phyloP scores from a whole-genome alignment of 108 stramenopile genomes.

The Nitzschia sp. region DNA sequence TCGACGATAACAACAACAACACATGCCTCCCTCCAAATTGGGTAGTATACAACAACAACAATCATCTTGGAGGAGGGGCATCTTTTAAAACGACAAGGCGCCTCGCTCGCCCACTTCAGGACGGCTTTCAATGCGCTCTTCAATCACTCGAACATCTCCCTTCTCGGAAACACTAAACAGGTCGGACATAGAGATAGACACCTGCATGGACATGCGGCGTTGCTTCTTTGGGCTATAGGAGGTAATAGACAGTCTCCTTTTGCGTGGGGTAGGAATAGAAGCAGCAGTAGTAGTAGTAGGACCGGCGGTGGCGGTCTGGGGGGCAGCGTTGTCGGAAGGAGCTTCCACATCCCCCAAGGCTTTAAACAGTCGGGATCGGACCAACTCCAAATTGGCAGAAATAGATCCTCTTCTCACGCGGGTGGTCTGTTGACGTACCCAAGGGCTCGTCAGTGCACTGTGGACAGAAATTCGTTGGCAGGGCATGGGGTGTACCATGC shows the following conservation, averaged over 20 bases:
- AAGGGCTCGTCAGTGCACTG: constrained; percentile 59
- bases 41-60: no score
- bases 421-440: constrained; percentile 54
- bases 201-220: constrained; percentile 7
- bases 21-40: no score
- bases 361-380: constrained; percentile 26
- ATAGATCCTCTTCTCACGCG: constrained; percentile 37
- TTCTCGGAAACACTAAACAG: constrained; percentile 18
- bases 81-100: no score
- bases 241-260: constrained; percentile 14
- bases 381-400: constrained; percentile 40
- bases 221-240: constrained; percentile 20
- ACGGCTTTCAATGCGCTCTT: constrained; percentile 33
- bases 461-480: constrained; percentile 54
- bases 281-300: no score
- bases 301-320: no score
- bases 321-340: background rate
- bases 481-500: constrained; percentile 72
- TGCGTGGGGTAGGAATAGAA: background rate
- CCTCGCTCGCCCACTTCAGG: constrained; percentile 5
- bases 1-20: no score
- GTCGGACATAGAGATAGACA: constrained; percentile 27
- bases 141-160: constrained; percentile 31
- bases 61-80: no score
- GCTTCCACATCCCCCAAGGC: constrained; percentile 1